Base-by-base conservation (phyloP, 805 yeast genomes). In the Lipomyces orientalis region DNA sequence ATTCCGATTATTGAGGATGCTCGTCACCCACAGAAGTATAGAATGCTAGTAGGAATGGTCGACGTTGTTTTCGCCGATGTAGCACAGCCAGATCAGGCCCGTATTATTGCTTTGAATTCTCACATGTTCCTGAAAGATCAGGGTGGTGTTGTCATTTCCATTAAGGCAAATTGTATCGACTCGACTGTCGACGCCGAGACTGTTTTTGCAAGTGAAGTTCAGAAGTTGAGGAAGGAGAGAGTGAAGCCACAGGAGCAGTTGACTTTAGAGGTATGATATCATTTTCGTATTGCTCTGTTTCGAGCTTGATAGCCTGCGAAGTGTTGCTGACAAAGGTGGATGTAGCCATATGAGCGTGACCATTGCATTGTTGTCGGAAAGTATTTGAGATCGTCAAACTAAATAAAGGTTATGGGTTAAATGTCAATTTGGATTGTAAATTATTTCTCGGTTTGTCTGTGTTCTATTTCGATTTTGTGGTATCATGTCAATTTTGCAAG, bases 31-130 rank as follows among this genome's bases (percentile, higher is more conserved):
- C 99, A 95, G 82, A 95, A 95, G 84, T 95, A 95, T 89, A 90
- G 99, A 86, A 95, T 95, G 99, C 87, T 95, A 77, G 86, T 95
- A 72, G 97, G 98, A 78, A 95, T 95, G 99, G 99, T 95, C 74
- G 99, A 95, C 82, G 91, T 88, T 79, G 98, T 95, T 70, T 95
- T 95, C 79, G 99, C 99, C 71, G 99, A 95, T 86, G 99, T 95
- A 80, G 99, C 99, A 74, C 99, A 95, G 86, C 99, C 99, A 56
- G 99, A 95, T 84, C 99, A 95, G 86, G 99, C 99, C 76, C 96
- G 99, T 90, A 95, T 95, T 80, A 94, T 95, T 81, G 99, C 98
- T 63, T 88, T 95, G 80, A 95, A 95, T 88, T 89, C 98, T 66
- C 99, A 95, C 83, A 86, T 94, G 87, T 95, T 95, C 90, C 87